Evolutionary conservation across 2,329 filamentous ascomycete genomes (phyloP).

Genomic region (Penicillium occitanis): DNA sequence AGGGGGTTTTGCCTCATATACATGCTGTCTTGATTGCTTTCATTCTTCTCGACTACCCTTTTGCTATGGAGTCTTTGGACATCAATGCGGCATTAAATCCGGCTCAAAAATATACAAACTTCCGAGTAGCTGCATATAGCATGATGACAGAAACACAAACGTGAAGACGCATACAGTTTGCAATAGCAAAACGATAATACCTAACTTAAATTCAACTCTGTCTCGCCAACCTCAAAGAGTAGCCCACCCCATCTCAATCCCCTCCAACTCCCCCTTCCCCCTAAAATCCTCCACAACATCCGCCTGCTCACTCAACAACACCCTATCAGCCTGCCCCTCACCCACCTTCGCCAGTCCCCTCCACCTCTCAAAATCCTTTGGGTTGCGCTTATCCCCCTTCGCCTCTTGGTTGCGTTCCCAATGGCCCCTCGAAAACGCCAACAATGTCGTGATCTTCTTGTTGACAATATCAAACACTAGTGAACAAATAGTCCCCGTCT

Average conservation of each 20-base stretch:
- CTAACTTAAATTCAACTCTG: neutral
- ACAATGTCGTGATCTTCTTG: constrained; percentile 52
- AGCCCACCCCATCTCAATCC: constrained; percentile 45
- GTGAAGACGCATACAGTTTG: no score
- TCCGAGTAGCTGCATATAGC: no score
- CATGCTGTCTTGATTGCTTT: neutral
- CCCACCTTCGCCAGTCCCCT: constrained; percentile 53
- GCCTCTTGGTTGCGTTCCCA: constrained; percentile 51
- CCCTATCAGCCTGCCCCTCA: constrained; percentile 48
- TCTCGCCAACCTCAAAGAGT: constrained; percentile 30
- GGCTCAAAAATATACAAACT: neutral
- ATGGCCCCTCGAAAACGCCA: constrained; percentile 57
- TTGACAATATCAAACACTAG: constrained; percentile 57
- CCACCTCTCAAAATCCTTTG: constrained; percentile 54
- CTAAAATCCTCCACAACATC: constrained; percentile 52
- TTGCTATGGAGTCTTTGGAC: neutral
- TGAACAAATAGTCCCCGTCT: constrained; percentile 59
- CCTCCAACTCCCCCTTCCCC: constrained; percentile 50
- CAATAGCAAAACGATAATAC: no score
- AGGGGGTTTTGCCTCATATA: no score
- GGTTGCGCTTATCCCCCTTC: constrained; percentile 55
- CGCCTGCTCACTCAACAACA: constrained; percentile 57
- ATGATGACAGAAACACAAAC: no score
- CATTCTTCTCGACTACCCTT: neutral
- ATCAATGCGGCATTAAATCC: neutral